These are phyloP conservation scores for Symbiodinium pilosum DNA, from an alignment of 73 alveolate genomes.

Conservation along the genomic window DNA sequence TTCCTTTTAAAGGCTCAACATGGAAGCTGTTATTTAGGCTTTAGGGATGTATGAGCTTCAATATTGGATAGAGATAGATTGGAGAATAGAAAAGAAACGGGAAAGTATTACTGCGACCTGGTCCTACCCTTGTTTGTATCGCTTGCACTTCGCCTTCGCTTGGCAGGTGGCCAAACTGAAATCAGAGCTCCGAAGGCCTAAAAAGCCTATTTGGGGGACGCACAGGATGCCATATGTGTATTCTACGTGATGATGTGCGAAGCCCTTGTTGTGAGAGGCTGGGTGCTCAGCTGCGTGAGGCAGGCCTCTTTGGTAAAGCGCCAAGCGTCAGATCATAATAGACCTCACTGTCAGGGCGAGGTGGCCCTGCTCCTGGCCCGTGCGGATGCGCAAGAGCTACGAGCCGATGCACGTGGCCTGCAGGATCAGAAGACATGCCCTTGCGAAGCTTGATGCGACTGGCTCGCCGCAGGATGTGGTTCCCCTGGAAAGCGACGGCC, in stretches of 20 bases:
- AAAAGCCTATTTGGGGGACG: too few relatives aligned
- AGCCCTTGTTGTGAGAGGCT: background rate
- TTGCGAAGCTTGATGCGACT: background rate
- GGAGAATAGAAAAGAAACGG: too few relatives aligned
- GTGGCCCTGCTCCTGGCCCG: slow-evolving; percentile 81
- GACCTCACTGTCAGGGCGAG: slow-evolving; percentile 46
- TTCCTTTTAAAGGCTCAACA: background rate
- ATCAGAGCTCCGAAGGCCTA: slow-evolving; percentile 61
- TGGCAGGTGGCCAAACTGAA: slow-evolving; percentile 73
- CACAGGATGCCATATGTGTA: too few relatives aligned
- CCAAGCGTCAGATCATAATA: too few relatives aligned
- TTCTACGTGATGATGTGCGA: background rate
- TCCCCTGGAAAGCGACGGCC: slow-evolving; percentile 33
- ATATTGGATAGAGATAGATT: too few relatives aligned
- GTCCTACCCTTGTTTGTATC: too few relatives aligned
- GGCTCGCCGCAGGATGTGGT: slow-evolving; percentile 19
- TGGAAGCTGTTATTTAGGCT: background rate
- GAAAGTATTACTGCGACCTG: too few relatives aligned
- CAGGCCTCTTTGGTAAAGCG: too few relatives aligned
- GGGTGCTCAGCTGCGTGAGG: slow-evolving; percentile 21
- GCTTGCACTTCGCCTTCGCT: background rate
- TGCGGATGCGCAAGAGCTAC: slow-evolving; percentile 19
- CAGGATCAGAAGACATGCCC: slow-evolving; percentile 23
- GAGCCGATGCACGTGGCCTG: slow-evolving; percentile 55
- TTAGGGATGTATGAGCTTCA: background rate